Percentiles rank a stretch among this genome's conserved stretches.
Conservation (phyloP, 2,329 filamentous ascomycete species). For the Thermothelomyces thermophilus region DNA sequence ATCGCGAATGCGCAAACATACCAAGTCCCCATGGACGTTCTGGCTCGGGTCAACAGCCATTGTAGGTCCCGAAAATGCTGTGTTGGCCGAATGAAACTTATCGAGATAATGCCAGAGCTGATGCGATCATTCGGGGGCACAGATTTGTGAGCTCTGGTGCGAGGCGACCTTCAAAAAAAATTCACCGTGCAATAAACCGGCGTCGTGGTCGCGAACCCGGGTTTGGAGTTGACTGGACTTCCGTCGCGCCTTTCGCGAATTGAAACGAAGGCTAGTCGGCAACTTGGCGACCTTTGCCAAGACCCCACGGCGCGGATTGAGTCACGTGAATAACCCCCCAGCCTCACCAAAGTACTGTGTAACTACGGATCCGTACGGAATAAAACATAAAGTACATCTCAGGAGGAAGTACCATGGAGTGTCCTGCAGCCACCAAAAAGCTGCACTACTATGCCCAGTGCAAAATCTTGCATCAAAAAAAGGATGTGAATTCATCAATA, state of each 20-base stretch:
- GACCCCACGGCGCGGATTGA: too few species aligned
- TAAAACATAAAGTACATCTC: too few species aligned
- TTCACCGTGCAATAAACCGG: background rate
- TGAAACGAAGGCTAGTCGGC: background rate
- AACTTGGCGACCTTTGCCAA: background rate
- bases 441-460: too few species aligned
- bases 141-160: background rate
- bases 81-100: background rate
- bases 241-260: constrained; percentile 19
- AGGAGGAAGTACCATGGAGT: too few species aligned
- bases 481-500: too few species aligned
- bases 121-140: background rate
- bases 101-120: background rate
- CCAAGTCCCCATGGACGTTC: constrained; percentile 31
- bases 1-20: constrained; percentile 16
- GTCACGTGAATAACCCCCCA: constrained; percentile 7
- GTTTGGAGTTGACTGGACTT: constrained; percentile 7
- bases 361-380: too few species aligned
- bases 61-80: background rate
- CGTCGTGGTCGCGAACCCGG: constrained; percentile 6
- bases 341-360: too few species aligned
- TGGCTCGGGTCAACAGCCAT: constrained; percentile 30
- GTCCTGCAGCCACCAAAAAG: too few species aligned
- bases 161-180: background rate
- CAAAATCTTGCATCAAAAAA: too few species aligned